Evolutionary conservation across 208 protist genomes (phyloP), one percentile per base, ranked within the genome.

Genomic region (Leishmania braziliensis): DNA sequence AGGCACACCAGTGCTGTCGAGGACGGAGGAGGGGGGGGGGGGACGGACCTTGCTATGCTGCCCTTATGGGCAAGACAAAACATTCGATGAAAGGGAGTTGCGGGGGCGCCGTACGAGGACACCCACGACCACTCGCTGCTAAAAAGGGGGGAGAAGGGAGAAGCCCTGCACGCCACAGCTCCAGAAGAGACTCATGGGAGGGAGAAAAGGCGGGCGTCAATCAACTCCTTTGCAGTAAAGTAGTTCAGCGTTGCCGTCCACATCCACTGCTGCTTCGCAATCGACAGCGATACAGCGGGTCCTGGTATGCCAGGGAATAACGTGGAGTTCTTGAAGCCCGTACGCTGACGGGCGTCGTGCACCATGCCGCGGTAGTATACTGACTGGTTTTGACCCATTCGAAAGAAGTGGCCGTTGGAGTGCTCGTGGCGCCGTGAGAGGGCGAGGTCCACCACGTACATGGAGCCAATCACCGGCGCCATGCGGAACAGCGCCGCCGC

Each of bases 381-480:
- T 0, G 89, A 88, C 78, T 93, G 89, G 68, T 95, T 90, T 69
- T 94, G 86, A 5, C 90, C 92, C 90, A 95, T 95, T 73, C 92
- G 90, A 60, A 94, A 93, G 82, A 91, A 94, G 78, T 94, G 92
- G 4, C 90, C 92, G 83, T 82, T 94, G 53, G 82, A 85, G 18
- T 68, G 75, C 70, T 91, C 89, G 77, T 92, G 71, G n/a, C 90
- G 90, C 80, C 86, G 85, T 10, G 84, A 86, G 48, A 95, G 83
- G 46, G 87, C 88, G 16, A 93, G 71, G 80, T 95, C 92, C 5
- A 81, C 88, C 26, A 93, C 89, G 71, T 89, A 93, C 60, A 95
- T 82, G 1, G 89, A 74, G 8, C 87, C 85, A 29, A 93, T 90
- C 10, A 89, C 87, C 3, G 92, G 88, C 0, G 92, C 89, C 80